Conservation (phyloP, 2,329 filamentous ascomycete species). For the Beauveria brongniartii region DNA sequence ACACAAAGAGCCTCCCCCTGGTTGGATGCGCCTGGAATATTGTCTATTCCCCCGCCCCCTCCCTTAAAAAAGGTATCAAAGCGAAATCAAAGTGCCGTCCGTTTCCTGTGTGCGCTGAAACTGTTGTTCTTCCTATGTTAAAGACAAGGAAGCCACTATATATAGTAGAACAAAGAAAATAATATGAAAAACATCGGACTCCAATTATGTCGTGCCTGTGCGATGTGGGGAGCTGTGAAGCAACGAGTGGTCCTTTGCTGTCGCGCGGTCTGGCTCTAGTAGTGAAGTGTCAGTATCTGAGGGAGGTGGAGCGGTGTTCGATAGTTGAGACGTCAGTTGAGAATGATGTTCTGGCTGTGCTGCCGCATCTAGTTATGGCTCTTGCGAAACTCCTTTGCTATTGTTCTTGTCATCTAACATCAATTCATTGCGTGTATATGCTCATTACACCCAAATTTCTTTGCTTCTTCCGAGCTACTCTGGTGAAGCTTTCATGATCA, state of each 20-base stretch:
- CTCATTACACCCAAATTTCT: no score
- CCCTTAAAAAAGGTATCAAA: neutral
- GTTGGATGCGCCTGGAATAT: neutral
- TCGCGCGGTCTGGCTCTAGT: neutral
- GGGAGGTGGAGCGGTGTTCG: no score
- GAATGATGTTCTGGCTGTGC: no score
- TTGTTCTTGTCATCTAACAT: no score
- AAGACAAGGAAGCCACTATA: neutral
- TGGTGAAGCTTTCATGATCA: no score
- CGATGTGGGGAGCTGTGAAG: neutral
- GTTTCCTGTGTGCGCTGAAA: neutral
- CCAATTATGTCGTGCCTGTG: neutral
- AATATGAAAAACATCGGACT: neutral
- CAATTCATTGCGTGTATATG: no score
- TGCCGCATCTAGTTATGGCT: no score
- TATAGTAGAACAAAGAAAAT: neutral
- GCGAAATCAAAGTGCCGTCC: neutral
- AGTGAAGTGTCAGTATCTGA: no score
- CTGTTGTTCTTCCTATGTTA: neutral
- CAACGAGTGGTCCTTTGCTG: neutral
- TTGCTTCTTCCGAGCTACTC: no score
- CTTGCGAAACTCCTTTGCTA: no score
- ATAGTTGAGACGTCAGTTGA: no score
- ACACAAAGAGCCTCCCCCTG: neutral
- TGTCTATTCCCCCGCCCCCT: neutral